Percentiles rank a stretch among this genome's conserved stretches.
Conservation (phyloP, 768 basidiomycete genomes). For the Lactarius quietus region DNA sequence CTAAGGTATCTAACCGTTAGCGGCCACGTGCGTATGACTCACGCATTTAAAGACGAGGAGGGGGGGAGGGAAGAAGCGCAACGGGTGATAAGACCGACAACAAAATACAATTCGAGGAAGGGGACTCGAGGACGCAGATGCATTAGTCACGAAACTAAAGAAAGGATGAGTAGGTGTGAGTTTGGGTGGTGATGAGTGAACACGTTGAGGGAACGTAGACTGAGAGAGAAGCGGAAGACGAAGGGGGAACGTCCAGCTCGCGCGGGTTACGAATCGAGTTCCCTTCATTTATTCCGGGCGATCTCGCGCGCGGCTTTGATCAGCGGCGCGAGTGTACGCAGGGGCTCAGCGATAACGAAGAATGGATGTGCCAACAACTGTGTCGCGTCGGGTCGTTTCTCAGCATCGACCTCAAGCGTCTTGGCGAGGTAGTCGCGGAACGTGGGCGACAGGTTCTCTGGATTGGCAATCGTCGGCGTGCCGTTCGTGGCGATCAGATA, state of each 20-base stretch:
- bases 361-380: conserved; percentile 84
- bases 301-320: conserved; percentile 92
- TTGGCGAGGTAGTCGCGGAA: conserved; percentile 90
- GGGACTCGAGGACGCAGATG: conserved; percentile 2
- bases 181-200: conserved; percentile 18
- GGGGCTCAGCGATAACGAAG: conserved; percentile 83
- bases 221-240: conserved; percentile 1
- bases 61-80: background rate
- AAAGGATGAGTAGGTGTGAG: conserved; percentile 11
- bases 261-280: no score
- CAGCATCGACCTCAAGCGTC: conserved; percentile 90
- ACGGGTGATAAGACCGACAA: background rate
- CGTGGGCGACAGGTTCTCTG: conserved; percentile 64
- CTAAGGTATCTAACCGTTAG: conserved; percentile 23
- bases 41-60: conserved; percentile 7
- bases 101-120: conserved; percentile 16
- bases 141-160: conserved; percentile 15
- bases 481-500: conserved; percentile 99
- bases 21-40: background rate
- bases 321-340: conserved; percentile 79
- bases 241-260: background rate
- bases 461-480: conserved; percentile 94
- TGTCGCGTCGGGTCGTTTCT: conserved; percentile 86
- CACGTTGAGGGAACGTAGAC: conserved; percentile 14
- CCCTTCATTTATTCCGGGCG: conserved; percentile 43